Base-by-base conservation (phyloP, 179 eudicot species). In the Actinidia polygama region DNA sequence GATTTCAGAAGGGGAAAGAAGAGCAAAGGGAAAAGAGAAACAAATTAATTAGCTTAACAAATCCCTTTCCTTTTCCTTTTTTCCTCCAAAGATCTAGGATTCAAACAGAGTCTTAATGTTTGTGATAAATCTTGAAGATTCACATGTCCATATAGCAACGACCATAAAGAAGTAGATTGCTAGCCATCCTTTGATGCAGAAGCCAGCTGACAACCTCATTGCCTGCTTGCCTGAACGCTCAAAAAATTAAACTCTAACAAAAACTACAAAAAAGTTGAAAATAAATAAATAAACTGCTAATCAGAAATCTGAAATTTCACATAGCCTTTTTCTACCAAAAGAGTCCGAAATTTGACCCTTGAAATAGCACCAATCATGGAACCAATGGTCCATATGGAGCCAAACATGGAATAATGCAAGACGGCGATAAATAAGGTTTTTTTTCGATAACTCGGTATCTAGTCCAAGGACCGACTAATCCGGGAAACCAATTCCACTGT, bases 101-200 rank as follows among this genome's bases (percentile, higher is more conserved):
- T 40, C 44, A 40, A 40, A 40, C 44, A 40, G 44, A 1, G 44
- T 40, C 44, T 40, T 40, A 40, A 40, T 40, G 44, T 40, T 40
- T 40, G 44, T 40, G 44, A 40, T 40, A 40, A 40, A 40, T 40
- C 4, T 40, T 40, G 44, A 40, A 40, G 44, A 40, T 40, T 40
- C 44, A 40, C 44, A 40, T 40, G 44, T 40, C 44, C 44, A 40
- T 40, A 40, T 40, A 3, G 44, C 44, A 40, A 40, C 44, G 80
- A 95, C 98, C 95, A 47, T 86, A 9, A 97, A 86, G 49, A 91
- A 92, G 86, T 88, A 94, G 84, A 95, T 79, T 4, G 93, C 91
- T 66, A 93, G 91, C 98, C 98, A 95, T n/a, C 98, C 98, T 14
- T 71, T 79, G 19, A 91, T 85, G 82, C 98, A 92, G 85, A 90